phyloP scores from a whole-genome alignment of 2,329 filamentous ascomycete genomes.

The Fusarium metavorans region DNA sequence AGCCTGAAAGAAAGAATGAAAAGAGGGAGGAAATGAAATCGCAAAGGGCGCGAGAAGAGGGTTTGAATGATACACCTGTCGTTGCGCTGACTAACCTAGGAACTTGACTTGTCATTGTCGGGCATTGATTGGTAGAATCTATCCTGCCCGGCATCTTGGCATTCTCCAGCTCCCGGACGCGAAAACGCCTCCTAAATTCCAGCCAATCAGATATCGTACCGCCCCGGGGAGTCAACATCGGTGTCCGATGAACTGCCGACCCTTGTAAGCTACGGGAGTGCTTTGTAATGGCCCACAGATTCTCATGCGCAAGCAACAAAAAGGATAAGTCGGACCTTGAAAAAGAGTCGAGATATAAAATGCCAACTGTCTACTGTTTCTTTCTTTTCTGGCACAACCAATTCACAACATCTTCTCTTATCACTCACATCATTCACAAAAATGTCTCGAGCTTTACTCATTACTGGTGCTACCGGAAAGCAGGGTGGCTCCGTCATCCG shows the following conservation, averaged over 20 bases:
- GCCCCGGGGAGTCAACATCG: neutral
- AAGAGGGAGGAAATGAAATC: neutral
- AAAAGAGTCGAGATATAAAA: neutral
- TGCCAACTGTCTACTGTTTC: neutral
- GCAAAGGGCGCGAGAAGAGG: neutral
- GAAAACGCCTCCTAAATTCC: neutral
- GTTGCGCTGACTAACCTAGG: neutral
- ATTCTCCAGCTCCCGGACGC: neutral
- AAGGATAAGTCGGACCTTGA: neutral
- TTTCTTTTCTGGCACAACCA: neutral
- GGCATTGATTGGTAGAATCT: neutral
- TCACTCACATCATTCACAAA: neutral
- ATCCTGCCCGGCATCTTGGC: neutral
- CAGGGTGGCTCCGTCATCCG: slow-evolving; percentile 52
- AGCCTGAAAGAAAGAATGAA: neutral
- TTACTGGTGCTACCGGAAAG: slow-evolving; percentile 54
- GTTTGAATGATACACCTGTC: neutral
- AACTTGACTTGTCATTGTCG: neutral
- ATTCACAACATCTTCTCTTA: neutral
- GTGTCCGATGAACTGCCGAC: neutral
- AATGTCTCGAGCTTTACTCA: slow-evolving; percentile 44
- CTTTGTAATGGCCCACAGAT: neutral
- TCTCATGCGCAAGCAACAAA: neutral
- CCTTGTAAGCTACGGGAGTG: neutral
- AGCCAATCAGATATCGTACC: neutral